Percentiles rank a stretch among this genome's conserved stretches.
These are phyloP conservation scores for Talaromyces marneffei DNA, from an alignment of 2,329 filamentous ascomycete species.

Conservation along the genomic window DNA sequence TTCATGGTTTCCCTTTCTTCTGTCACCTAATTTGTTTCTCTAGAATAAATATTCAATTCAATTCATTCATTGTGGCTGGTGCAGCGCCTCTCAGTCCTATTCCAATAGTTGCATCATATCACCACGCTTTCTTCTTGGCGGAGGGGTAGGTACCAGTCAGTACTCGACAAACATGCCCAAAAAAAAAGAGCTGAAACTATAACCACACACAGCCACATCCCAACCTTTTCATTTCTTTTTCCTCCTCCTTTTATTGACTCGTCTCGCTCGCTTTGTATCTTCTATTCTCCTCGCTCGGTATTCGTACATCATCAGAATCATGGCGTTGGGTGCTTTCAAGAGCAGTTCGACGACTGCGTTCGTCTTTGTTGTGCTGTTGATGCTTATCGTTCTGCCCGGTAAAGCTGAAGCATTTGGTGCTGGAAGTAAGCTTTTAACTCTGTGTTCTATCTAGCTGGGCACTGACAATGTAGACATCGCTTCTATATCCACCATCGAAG, in stretches of 20 bases:
- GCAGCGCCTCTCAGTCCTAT: not conserved
- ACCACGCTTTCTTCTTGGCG: slow-evolving; percentile 13
- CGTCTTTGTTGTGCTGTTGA: slow-evolving; percentile 30
- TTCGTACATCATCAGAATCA: slow-evolving; percentile 1
- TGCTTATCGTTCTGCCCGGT: slow-evolving; percentile 33
- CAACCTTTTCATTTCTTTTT: not conserved
- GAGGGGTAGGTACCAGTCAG: no score
- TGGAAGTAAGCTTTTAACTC: slow-evolving; percentile 32
- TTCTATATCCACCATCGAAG: slow-evolving; percentile 47
- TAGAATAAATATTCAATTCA: not conserved
- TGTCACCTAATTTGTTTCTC: not conserved
- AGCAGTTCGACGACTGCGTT: slow-evolving; percentile 30
- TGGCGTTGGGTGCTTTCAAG: slow-evolving; percentile 11
- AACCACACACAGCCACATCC: not conserved
- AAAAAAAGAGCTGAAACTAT: not conserved
- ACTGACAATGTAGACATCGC: slow-evolving; percentile 36
- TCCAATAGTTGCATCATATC: not conserved
- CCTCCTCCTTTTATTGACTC: not conserved
- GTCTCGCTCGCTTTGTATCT: not conserved
- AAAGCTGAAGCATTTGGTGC: slow-evolving; percentile 42
- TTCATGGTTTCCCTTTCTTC: not conserved
- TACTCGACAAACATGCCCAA: not conserved
- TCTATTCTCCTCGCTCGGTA: not conserved
- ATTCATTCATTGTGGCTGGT: not conserved
- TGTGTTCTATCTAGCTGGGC: not conserved